Base-by-base conservation (phyloP, 306 rosid genomes). In the Vachellia pachyceras region DNA sequence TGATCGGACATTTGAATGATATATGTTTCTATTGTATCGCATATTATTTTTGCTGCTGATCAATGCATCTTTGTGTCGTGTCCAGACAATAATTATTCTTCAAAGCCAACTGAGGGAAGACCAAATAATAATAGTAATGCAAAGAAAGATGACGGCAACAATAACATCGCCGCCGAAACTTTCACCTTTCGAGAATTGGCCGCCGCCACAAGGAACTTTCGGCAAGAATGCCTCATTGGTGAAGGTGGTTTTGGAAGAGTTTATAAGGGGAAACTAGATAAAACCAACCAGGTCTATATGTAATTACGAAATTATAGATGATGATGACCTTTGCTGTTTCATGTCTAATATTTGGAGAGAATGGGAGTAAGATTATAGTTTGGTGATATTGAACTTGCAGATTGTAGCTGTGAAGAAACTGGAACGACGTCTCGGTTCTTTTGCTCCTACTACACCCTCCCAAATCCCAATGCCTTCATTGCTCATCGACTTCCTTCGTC, bases 201-300 rank as follows among this genome's bases (percentile, higher is more conserved):
- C 7, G 68, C 88, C 6, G 92, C 89, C 17, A 95, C 99, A 12
- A 95, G 76, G 87, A 95, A 95, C 79, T 95, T 95, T 81, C 77
- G 99, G 40, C 91, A 86, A n/a, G 98, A 93, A 77, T 90, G 92
- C 40, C 88, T 95, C 61, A 86, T 95, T 9, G 99, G 99, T 5
- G 98, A 93, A 80, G 99, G 99, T 46, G 99, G 99, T 36, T 95
- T 95, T 75, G 99, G 98, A 50, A 91, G 98, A 83, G 98, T 95
- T 80, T 95, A 95, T 33, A 95, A 76, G 75, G 99, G n/a, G n/a
- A 68, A 35, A 64, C 89, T 93, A 11, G 98, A 90, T 1, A 87
- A 88, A 88, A 87, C 89, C 39, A 82, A 79, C 77, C 98, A 90
- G 88, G 97, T 92, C 82, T n/a, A 65, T 67, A 15, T 50, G 25